A percentile compares a stretch with the other conserved stretches of the same genome.
Evolutionary conservation across 1,284 basidiomycete species (phyloP).

Genomic region (Microbotryum lychnidis-dioicae): DNA sequence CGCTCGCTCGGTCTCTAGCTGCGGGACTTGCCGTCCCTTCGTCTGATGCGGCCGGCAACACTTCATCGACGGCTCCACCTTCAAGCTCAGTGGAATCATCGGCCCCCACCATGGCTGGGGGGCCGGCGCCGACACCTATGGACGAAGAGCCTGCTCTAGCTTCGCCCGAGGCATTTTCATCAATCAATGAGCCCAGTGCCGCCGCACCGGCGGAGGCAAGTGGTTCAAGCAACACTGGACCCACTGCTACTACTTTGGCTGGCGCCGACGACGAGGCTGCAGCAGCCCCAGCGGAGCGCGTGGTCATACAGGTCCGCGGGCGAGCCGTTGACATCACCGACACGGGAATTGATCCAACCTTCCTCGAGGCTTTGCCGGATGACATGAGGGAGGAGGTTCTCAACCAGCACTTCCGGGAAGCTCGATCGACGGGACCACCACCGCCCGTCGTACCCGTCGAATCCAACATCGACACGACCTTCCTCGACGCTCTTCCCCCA

Average conservation of each 20-base stretch:
- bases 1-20: constrained; percentile 34
- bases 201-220: constrained; percentile 6
- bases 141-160: not conserved
- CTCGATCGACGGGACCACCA: constrained; percentile 51
- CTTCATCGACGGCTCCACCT: too few species aligned
- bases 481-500: constrained; percentile 89
- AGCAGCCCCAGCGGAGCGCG: constrained; percentile 46
- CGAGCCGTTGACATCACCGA: constrained; percentile 96
- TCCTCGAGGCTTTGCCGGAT: constrained; percentile 94
- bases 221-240: not conserved
- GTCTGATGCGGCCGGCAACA: too few species aligned
- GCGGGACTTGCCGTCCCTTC: constrained; percentile 34
- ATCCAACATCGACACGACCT: constrained; percentile 86
- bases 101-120: too few species aligned
- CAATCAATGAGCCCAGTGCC: constrained; percentile 6
- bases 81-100: too few species aligned
- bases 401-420: constrained; percentile 90
- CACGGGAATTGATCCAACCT: constrained; percentile 95
- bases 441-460: constrained; percentile 53
- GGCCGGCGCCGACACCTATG: too few species aligned
- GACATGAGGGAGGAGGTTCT: constrained; percentile 98
- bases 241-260: not conserved
- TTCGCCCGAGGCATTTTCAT: constrained; percentile 9
- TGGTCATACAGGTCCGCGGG: constrained; percentile 83
- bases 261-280: not conserved